Conservation (phyloP, 345 rosid species). For the Heritiera littoralis region DNA sequence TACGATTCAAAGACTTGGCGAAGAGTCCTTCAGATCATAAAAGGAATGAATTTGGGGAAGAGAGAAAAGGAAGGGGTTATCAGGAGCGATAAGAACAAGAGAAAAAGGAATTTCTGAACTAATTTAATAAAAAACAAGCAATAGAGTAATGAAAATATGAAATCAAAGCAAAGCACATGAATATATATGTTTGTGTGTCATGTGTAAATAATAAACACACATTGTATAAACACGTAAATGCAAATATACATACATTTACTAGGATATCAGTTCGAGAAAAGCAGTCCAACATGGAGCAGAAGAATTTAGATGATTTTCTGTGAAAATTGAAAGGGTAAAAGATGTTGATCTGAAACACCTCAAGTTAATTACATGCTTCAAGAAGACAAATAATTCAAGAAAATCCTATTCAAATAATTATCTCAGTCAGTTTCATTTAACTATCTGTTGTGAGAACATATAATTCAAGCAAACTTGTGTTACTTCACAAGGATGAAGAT, state of each 20-base stretch:
- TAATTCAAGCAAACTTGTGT: neutral
- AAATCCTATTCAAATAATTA: neutral
- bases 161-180: neutral
- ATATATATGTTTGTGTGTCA: neutral
- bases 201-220: neutral
- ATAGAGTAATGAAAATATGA: neutral
- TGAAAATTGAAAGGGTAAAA: neutral
- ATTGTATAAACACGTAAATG: neutral
- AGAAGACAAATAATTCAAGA: neutral
- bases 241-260: neutral
- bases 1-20: constrained; percentile 86
- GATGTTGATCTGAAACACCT: neutral
- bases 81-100: constrained; percentile 20
- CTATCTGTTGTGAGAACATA: neutral
- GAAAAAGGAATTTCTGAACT: constrained; percentile 5
- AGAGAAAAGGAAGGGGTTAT: neutral
- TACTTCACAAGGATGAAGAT: constrained; percentile 8
- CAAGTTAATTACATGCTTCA: constrained; percentile 4
- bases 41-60: constrained; percentile 3
- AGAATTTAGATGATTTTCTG: neutral
- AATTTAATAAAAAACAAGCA: neutral
- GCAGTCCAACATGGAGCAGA: neutral
- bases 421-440: constrained; percentile 6
- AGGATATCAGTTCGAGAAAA: neutral
- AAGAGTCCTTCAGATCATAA: constrained; percentile 65